Conservation (phyloP, 495 filamentous ascomycete species). For the Thermothielavioides terrestris region DNA sequence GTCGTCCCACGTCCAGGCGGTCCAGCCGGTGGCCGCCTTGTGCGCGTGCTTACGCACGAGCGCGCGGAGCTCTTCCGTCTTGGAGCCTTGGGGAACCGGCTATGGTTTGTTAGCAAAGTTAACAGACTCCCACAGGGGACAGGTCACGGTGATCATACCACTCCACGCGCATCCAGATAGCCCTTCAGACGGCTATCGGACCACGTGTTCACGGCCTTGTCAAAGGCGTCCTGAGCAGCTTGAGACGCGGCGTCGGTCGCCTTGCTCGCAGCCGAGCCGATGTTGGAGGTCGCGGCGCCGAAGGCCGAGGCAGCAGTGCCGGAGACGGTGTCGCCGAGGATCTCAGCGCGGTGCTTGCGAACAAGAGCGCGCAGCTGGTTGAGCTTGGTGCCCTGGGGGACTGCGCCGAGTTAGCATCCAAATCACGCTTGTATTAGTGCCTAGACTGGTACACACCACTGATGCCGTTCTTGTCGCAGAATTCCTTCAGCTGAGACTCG, state of each 20-base stretch:
- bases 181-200: conserved; percentile 69
- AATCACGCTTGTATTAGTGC: no score
- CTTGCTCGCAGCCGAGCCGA: conserved; percentile 66
- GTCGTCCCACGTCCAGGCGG: conserved; percentile 78
- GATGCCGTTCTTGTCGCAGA: conserved; percentile 83
- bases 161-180: conserved; percentile 57
- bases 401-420: conserved; percentile 48
- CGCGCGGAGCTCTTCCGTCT: conserved; percentile 71
- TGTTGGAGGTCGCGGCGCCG: conserved; percentile 75
- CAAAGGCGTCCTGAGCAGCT: conserved; percentile 60
- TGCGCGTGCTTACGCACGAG: conserved; percentile 63
- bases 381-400: conserved; percentile 80
- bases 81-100: conserved; percentile 67
- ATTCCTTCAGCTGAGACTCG: conserved; percentile 80
- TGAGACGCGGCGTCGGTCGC: conserved; percentile 62
- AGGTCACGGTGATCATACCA: no score
- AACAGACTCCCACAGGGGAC: no score
- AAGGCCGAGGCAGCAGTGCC: conserved; percentile 55
- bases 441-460: conserved; percentile 29
- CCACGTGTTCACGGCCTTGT: conserved; percentile 55
- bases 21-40: conserved; percentile 63
- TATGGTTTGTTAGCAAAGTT: conserved; percentile 28
- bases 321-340: conserved; percentile 58
- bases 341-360: conserved; percentile 73
- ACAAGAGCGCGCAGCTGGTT: conserved; percentile 89